A percentile compares a stretch with the other conserved stretches of the same genome.
phyloP scores from a whole-genome alignment of 225 moss, liverwort and hornwort genomes.

The Ulota crispa region DNA sequence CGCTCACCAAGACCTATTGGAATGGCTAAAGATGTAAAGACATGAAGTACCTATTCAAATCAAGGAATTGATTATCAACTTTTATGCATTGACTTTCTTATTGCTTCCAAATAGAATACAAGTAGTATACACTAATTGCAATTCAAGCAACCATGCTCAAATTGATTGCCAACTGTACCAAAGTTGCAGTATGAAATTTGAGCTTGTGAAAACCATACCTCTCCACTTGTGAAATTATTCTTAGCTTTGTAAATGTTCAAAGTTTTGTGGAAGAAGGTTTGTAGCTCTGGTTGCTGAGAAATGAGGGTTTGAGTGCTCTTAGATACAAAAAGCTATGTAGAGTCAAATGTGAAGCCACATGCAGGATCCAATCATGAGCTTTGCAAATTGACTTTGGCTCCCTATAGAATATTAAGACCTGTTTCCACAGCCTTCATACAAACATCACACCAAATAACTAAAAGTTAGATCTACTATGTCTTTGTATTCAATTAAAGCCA shows the following conservation, averaged over 20 bases:
- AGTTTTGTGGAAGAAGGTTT: background rate
- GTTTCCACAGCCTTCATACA: background rate
- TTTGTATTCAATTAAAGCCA: no score
- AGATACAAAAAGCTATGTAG: background rate
- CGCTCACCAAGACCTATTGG: background rate
- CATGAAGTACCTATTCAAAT: no score
- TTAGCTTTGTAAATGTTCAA: background rate
- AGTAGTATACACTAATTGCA: no score
- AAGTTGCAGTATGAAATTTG: background rate
- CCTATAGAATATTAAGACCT: background rate
- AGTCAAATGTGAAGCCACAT: background rate
- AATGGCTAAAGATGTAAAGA: no score
- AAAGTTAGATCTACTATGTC: background rate
- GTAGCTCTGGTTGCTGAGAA: background rate
- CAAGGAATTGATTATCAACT: no score
- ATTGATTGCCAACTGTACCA: background rate
- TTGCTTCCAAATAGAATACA: no score
- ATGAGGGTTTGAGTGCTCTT: background rate
- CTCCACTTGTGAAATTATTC: background rate
- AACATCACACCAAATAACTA: background rate
- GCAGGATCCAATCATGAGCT: background rate
- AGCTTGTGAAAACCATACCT: background rate
- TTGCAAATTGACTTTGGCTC: background rate
- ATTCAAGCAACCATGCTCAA: no score
- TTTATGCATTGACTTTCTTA: no score